phyloP scores from a whole-genome alignment of 345 rosid species.

The Aurinia saxatilis region DNA sequence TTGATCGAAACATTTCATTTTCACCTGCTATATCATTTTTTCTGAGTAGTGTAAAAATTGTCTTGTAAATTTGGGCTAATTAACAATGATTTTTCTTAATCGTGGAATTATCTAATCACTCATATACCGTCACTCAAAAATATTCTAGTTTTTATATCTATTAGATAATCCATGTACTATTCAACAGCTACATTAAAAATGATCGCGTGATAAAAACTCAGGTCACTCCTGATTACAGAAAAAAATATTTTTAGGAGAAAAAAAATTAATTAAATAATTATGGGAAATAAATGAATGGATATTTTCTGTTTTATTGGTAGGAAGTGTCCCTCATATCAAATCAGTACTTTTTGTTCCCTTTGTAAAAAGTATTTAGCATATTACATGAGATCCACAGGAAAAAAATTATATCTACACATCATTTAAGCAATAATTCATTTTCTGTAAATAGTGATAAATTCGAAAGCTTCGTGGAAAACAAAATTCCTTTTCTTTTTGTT shows the following conservation, averaged over 20 bases:
- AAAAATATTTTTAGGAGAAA: neutral
- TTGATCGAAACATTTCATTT: too few relatives aligned
- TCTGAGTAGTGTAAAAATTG: too few relatives aligned
- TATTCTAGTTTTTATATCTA: too few relatives aligned
- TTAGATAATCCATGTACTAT: too few relatives aligned
- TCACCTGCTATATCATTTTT: too few relatives aligned
- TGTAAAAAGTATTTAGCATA: conserved; percentile 5
- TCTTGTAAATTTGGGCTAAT: too few relatives aligned
- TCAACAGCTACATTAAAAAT: too few relatives aligned
- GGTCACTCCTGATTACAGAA: too few relatives aligned
- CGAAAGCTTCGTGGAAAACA: neutral
- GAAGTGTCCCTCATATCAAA: conserved; percentile 2
- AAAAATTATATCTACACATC: conserved; percentile 1
- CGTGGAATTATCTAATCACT: too few relatives aligned
- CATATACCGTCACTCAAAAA: too few relatives aligned
- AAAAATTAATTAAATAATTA: neutral
- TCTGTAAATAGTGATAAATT: neutral
- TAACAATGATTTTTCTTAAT: too few relatives aligned
- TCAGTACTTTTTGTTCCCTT: neutral
- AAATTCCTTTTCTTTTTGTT: neutral
- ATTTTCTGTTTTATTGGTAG: neutral
- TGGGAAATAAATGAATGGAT: neutral
- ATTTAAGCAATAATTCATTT: neutral
- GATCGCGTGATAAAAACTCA: too few relatives aligned
- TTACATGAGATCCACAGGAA: conserved; percentile 13